phyloP scores from a whole-genome alignment of 176 grass and related monocot species.

The Pharus latifolius region DNA sequence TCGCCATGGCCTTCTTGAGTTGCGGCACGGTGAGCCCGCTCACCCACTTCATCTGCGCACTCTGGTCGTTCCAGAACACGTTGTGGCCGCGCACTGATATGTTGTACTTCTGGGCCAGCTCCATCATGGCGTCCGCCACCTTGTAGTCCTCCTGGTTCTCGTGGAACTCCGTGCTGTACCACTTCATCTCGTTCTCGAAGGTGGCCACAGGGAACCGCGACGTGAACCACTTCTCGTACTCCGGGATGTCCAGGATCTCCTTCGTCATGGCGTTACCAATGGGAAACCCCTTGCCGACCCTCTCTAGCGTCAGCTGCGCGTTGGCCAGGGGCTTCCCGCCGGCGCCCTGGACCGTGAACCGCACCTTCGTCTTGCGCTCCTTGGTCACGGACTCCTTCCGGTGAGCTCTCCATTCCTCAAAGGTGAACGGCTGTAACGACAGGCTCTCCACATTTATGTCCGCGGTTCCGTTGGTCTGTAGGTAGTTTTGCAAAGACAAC shows the following conservation, averaged over 20 bases:
- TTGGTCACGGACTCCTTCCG: conserved; percentile 7
- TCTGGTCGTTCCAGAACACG: conserved; percentile 74
- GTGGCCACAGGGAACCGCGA: conserved; percentile 66
- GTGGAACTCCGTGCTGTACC: conserved; percentile 49
- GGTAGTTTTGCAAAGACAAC: too few relatives aligned
- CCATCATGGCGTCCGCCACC: conserved; percentile 53
- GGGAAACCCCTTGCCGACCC: conserved; percentile 31
- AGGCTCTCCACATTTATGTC: conserved; percentile 83
- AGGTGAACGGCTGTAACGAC: conserved; percentile 71
- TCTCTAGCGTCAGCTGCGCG: conserved; percentile 37
- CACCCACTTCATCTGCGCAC: conserved; percentile 35
- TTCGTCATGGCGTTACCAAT: conserved; percentile 51
- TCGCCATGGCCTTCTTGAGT: conserved; percentile 39
- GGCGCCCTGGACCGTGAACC: conserved; percentile 19
- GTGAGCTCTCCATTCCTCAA: conserved; percentile 58
- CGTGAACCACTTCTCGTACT: conserved; percentile 75
- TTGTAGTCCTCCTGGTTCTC: conserved; percentile 39
- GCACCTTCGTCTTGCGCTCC: conserved; percentile 15
- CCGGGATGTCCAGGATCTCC: conserved; percentile 36
- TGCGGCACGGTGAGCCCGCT: not conserved
- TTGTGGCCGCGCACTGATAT: conserved; percentile 64
- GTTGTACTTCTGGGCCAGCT: conserved; percentile 12
- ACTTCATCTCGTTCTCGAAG: conserved; percentile 99
- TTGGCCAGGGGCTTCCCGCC: conserved; percentile 9
- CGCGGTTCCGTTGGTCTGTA: conserved; percentile 29